Conservation (phyloP, 768 basidiomycete genomes). For the Suillus variegatus region DNA sequence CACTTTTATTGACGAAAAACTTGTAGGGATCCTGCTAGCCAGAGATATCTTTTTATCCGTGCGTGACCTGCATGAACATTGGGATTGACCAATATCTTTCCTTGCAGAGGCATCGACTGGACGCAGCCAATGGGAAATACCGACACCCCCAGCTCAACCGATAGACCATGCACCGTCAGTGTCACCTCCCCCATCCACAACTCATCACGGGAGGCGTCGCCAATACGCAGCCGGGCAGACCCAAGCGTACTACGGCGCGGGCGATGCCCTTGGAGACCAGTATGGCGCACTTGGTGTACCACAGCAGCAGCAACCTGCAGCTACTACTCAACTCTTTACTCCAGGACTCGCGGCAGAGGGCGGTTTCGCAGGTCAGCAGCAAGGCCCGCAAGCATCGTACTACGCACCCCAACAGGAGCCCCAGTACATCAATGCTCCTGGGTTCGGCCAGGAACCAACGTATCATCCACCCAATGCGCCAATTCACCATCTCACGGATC, state of each 20-base stretch:
- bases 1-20: constrained; percentile 16
- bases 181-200: constrained; percentile 42
- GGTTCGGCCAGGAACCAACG: constrained; percentile 43
- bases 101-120: constrained; percentile 77
- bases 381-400: constrained; percentile 47
- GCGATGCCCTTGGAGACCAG: constrained; percentile 46
- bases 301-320: constrained; percentile 39
- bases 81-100: constrained; percentile 10
- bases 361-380: constrained; percentile 60
- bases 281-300: constrained; percentile 34
- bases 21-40: constrained; percentile 74
- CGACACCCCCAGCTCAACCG: constrained; percentile 43
- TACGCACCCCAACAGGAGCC: constrained; percentile 44
- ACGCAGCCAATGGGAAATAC: constrained; percentile 88
- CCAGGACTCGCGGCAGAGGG: constrained; percentile 77
- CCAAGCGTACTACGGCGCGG: constrained; percentile 76
- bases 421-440: constrained; percentile 47
- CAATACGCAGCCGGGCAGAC: constrained; percentile 96
- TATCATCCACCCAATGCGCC: constrained; percentile 40
- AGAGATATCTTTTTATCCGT: constrained; percentile 91
- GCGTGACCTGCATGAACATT: constrained; percentile 33
- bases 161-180: constrained; percentile 43
- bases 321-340: constrained; percentile 68
- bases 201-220: constrained; percentile 66
- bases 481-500: constrained; percentile 70